A percentile compares a stretch with the other conserved stretches of the same genome.
Conservation (phyloP, 768 basidiomycete species). For the Termitomyces eurrhizus region DNA sequence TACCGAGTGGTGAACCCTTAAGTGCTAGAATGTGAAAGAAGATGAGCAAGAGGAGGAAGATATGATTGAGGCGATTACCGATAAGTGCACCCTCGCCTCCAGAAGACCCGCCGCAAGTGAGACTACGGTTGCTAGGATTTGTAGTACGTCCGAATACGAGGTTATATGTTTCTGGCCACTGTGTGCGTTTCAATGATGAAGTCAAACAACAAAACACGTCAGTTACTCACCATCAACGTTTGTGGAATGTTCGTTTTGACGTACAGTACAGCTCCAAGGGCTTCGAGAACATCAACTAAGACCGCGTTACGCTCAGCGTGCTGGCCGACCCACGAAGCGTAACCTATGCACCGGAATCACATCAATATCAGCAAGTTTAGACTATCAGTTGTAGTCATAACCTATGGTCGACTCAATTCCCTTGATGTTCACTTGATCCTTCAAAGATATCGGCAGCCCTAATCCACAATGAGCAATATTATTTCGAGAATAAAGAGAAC, state of each 20-base stretch:
- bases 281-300: constrained; percentile 62
- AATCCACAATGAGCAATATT: not conserved
- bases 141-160: constrained; percentile 73
- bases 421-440: constrained; percentile 69
- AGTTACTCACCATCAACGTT: constrained; percentile 58
- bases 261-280: constrained; percentile 66
- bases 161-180: constrained; percentile 82
- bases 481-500: constrained; percentile 2
- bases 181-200: not conserved
- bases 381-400: constrained; percentile 20
- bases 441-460: constrained; percentile 65
- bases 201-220: not conserved
- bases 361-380: not conserved
- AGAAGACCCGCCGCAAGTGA: constrained; percentile 78
- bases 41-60: not conserved
- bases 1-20: constrained; percentile 42
- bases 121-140: constrained; percentile 69
- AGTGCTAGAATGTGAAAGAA: constrained; percentile 27
- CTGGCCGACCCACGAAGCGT: constrained; percentile 68
- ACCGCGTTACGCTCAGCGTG: constrained; percentile 55
- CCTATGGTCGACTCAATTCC: constrained; percentile 71
- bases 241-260: constrained; percentile 78
- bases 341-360: constrained; percentile 38
- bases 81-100: constrained; percentile 85
- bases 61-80: constrained; percentile 27